These are phyloP conservation scores for Apostasia ramifera DNA, from an alignment of 106 monocot genomes.

Conservation along the genomic window DNA sequence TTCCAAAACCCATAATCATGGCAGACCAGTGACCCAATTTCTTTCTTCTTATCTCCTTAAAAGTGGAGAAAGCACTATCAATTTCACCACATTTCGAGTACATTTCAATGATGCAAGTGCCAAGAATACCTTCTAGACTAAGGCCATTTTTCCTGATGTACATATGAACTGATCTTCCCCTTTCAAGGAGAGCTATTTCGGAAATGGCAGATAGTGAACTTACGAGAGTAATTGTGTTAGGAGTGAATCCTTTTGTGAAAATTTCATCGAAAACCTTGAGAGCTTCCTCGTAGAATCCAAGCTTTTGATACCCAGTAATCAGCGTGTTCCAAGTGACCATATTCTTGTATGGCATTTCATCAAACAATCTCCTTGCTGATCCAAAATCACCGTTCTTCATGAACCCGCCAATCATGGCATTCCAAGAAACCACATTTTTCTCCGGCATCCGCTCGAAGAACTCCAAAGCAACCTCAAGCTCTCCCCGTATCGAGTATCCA, in stretches of 20 bases:
- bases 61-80: constrained; percentile 8
- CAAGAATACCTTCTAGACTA: constrained; percentile 16
- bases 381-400: constrained; percentile 19
- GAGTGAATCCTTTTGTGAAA: constrained; percentile 3
- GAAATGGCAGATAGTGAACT: constrained; percentile 12
- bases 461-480: constrained; percentile 8
- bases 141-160: not conserved
- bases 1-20: constrained; percentile 19
- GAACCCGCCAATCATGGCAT: constrained; percentile 33
- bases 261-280: constrained; percentile 2
- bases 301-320: constrained; percentile 17
- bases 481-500: constrained; percentile 19
- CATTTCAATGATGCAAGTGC: constrained; percentile 19
- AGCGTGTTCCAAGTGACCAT: constrained; percentile 23
- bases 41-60: constrained; percentile 9
- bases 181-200: constrained; percentile 14
- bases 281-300: constrained; percentile 2
- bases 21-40: constrained; percentile 27
- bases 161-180: constrained; percentile 7
- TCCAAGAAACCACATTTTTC: constrained; percentile 26
- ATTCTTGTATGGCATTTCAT: constrained; percentile 13
- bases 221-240: constrained; percentile 8
- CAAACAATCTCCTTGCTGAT: constrained; percentile 21
- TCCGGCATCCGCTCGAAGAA: constrained; percentile 17
- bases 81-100: constrained; percentile 23